Evolutionary conservation across 192 early-diverging fungal species (phyloP).

Genomic region (Coemansia reversa): DNA sequence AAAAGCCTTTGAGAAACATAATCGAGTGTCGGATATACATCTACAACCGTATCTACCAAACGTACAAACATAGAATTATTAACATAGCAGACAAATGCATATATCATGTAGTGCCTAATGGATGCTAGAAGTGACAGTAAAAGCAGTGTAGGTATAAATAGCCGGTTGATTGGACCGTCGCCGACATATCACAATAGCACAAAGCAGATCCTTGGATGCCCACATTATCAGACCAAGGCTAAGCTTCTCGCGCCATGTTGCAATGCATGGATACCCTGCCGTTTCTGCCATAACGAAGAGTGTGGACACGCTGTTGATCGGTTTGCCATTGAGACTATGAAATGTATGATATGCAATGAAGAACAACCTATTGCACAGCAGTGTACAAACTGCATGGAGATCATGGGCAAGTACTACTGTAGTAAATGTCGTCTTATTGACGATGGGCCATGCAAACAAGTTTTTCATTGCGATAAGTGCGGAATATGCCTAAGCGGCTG

Average conservation of each 20-base stretch:
- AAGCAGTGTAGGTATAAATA: neutral
- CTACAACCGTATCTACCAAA: too few species aligned
- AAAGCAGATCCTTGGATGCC: conserved; percentile 28
- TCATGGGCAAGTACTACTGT: conserved; percentile 83
- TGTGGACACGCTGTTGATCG: conserved; percentile 66
- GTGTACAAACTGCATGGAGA: conserved; percentile 64
- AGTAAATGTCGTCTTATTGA: conserved; percentile 89
- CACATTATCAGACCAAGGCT: conserved; percentile 50
- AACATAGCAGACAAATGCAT: too few species aligned
- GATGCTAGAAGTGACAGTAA: neutral
- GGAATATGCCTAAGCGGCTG: conserved; percentile 90
- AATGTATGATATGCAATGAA: conserved; percentile 87
- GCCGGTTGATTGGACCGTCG: neutral
- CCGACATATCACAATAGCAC: conserved; percentile 18
- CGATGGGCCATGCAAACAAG: conserved; percentile 73
- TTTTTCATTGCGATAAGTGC: conserved; percentile 93
- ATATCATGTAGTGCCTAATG: too few species aligned
- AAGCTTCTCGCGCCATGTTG: conserved; percentile 64
- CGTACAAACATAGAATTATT: too few species aligned
- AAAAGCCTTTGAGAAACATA: too few species aligned
- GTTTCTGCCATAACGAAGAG: conserved; percentile 76
- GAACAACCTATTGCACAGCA: conserved; percentile 75
- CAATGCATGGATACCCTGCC: conserved; percentile 68
- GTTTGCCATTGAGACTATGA: conserved; percentile 74
- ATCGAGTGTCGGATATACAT: too few species aligned